A percentile compares a stretch with the other conserved stretches of the same genome.
Evolutionary conservation across 2,329 filamentous ascomycete species (phyloP).

Genomic region (Talaromyces funiculosus): DNA sequence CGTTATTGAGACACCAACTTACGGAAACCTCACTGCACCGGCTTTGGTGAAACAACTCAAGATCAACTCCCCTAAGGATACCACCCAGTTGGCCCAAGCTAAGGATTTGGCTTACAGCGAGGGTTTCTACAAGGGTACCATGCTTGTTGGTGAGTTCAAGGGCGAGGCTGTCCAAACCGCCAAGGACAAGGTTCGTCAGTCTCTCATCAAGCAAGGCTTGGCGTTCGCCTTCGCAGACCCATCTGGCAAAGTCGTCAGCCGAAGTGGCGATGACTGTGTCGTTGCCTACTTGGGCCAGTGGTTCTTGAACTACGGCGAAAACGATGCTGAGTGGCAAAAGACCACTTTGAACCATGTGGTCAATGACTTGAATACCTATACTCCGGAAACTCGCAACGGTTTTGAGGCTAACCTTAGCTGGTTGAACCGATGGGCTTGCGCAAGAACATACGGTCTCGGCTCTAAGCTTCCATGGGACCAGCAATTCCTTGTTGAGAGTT

Average conservation of each 20-base stretch:
- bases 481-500: constrained; percentile 82
- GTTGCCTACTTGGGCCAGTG: constrained; percentile 93
- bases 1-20: constrained; percentile 82
- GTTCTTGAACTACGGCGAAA: constrained; percentile 95
- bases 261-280: constrained; percentile 88
- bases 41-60: constrained; percentile 86
- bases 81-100: constrained; percentile 81
- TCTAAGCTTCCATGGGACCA: constrained; percentile 93
- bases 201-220: constrained; percentile 68
- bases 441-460: constrained; percentile 83
- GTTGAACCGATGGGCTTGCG: constrained; percentile 94
- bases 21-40: constrained; percentile 77
- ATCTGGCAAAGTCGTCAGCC: constrained; percentile 78
- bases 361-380: constrained; percentile 72
- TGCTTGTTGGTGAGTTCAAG: constrained; percentile 82
- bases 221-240: constrained; percentile 94
- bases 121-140: constrained; percentile 90
- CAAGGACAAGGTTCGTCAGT: constrained; percentile 75
- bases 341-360: constrained; percentile 67
- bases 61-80: constrained; percentile 94
- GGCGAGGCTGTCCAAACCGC: constrained; percentile 80
- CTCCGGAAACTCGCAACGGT: constrained; percentile 66
- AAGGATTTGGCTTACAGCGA: constrained; percentile 97
- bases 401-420: constrained; percentile 85
- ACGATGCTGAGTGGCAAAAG: constrained; percentile 70